A percentile compares a stretch with the other conserved stretches of the same genome.
phyloP scores from a whole-genome alignment of 805 yeast species.

The Metschnikowia peoriensis region DNA sequence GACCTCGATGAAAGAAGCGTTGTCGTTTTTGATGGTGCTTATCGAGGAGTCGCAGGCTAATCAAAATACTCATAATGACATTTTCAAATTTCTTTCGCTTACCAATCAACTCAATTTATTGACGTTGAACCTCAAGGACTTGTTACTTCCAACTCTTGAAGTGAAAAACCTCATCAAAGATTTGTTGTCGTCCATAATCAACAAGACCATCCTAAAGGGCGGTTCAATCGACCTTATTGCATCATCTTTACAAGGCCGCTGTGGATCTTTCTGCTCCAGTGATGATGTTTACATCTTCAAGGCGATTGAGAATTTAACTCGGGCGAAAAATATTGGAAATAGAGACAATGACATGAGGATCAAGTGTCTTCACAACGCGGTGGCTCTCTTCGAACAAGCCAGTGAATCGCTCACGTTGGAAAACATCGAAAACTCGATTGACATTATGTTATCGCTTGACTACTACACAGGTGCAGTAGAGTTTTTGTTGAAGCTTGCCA shows the following conservation, averaged over 20 bases:
- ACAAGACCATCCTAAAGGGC: slow-evolving; percentile 86
- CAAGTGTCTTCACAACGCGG: slow-evolving; percentile 69
- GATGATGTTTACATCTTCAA: slow-evolving; percentile 91
- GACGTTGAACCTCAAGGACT: slow-evolving; percentile 65
- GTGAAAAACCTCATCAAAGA: slow-evolving; percentile 75
- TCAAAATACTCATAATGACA: slow-evolving; percentile 52
- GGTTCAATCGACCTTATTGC: slow-evolving; percentile 90
- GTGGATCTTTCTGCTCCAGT: slow-evolving; percentile 92
- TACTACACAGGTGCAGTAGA: slow-evolving; percentile 85
- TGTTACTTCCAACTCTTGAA: slow-evolving; percentile 68
- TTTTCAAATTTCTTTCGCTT: slow-evolving; percentile 64
- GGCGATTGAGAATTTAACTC: slow-evolving; percentile 87
- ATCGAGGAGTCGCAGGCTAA: slow-evolving; percentile 62
- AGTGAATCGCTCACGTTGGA: slow-evolving; percentile 76
- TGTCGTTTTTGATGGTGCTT: slow-evolving; percentile 81
- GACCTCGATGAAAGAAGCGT: slow-evolving; percentile 79
- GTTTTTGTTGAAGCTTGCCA: slow-evolving; percentile 74
- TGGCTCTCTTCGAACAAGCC: slow-evolving; percentile 72
- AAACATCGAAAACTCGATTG: slow-evolving; percentile 75
- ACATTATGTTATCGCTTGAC: slow-evolving; percentile 72
- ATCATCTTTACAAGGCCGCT: slow-evolving; percentile 80
- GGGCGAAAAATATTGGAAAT: slow-evolving; percentile 73
- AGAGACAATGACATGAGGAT: slow-evolving; percentile 68
- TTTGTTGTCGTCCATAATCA: slow-evolving; percentile 82
- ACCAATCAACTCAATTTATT: slow-evolving; percentile 70